Evolutionary conservation across 805 yeast genomes (phyloP).

Genomic region (Candida argentea): DNA sequence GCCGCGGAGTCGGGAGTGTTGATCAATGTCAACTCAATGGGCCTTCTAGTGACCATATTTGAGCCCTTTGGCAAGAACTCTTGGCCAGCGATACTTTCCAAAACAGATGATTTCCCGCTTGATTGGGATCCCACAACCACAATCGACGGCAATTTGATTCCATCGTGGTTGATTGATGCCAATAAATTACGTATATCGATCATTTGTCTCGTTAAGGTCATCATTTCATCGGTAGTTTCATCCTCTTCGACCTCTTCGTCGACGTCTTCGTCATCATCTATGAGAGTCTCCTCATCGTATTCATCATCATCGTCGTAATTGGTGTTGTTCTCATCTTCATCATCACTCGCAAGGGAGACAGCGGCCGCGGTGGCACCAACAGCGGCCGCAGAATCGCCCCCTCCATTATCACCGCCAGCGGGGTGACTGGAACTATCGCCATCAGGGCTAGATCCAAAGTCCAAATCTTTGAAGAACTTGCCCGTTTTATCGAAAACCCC

Average conservation of each 20-base stretch:
- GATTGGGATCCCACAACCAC: constrained; percentile 97
- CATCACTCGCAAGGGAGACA: constrained; percentile 31
- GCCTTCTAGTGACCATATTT: constrained; percentile 97
- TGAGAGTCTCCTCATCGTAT: constrained; percentile 39
- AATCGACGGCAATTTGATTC: constrained; percentile 81
- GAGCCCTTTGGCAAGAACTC: constrained; percentile 95
- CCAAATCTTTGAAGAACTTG: constrained; percentile 30
- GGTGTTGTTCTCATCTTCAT: constrained; percentile 16
- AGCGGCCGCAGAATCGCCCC: constrained; percentile 27
- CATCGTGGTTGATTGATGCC: constrained; percentile 66
- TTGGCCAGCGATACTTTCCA: constrained; percentile 95
- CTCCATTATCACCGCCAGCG: constrained; percentile 17
- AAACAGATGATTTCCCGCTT: constrained; percentile 92
- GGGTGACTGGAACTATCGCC: constrained; percentile 8
- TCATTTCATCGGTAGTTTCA: constrained; percentile 67
- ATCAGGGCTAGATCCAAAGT: constrained; percentile 8
- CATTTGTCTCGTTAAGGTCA: constrained; percentile 89
- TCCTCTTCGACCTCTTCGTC: constrained; percentile 38
- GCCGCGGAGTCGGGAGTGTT: constrained; percentile 76
- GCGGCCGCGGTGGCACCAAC: constrained; percentile 48
- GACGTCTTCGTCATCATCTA: constrained; percentile 34
- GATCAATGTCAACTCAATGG: constrained; percentile 87
- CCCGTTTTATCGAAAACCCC: constrained; percentile 40
- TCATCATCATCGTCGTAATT: constrained; percentile 12
- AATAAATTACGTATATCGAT: constrained; percentile 84